Conservation (phyloP, 768 basidiomycete genomes). For the Sarcomyxa edulis region DNA sequence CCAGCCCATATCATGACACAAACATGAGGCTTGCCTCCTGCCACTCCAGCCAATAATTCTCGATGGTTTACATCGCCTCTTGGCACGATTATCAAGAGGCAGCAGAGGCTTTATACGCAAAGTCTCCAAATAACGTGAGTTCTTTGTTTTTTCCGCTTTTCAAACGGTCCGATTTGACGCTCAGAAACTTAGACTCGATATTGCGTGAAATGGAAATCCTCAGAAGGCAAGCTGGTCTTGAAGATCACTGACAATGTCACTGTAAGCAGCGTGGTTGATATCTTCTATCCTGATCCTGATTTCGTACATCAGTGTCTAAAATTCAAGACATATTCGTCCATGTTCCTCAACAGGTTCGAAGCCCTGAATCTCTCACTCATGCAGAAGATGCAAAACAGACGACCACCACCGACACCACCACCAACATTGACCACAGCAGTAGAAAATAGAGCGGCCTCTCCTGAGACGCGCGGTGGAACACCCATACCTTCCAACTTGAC, state of each 20-base stretch:
- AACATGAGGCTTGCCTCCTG: constrained; percentile 3
- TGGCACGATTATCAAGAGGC: constrained; percentile 92
- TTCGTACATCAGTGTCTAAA: constrained; percentile 71
- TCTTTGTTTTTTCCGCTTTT: neutral
- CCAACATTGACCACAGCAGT: constrained; percentile 14
- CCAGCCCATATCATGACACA: too few species aligned
- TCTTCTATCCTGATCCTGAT: neutral
- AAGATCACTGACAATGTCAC: constrained; percentile 91
- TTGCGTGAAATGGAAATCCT: constrained; percentile 85
- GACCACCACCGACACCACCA: constrained; percentile 26
- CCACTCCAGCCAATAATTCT: constrained; percentile 15
- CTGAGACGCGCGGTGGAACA: constrained; percentile 22
- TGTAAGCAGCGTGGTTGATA: constrained; percentile 31
- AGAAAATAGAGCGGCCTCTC: too few species aligned
- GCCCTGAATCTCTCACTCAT: constrained; percentile 82
- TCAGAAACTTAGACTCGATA: constrained; percentile 75
- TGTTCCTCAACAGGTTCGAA: constrained; percentile 96
- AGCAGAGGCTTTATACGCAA: constrained; percentile 78
- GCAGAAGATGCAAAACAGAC: constrained; percentile 78
- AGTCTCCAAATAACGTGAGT: constrained; percentile 72
- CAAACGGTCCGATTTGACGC: too few species aligned
- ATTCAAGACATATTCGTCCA: constrained; percentile 92
- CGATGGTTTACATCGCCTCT: constrained; percentile 83
- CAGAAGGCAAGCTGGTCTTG: constrained; percentile 82
- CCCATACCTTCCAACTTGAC: constrained; percentile 26